Conservation (phyloP, 1,284 basidiomycete species). For the Chondrostereum purpureum region DNA sequence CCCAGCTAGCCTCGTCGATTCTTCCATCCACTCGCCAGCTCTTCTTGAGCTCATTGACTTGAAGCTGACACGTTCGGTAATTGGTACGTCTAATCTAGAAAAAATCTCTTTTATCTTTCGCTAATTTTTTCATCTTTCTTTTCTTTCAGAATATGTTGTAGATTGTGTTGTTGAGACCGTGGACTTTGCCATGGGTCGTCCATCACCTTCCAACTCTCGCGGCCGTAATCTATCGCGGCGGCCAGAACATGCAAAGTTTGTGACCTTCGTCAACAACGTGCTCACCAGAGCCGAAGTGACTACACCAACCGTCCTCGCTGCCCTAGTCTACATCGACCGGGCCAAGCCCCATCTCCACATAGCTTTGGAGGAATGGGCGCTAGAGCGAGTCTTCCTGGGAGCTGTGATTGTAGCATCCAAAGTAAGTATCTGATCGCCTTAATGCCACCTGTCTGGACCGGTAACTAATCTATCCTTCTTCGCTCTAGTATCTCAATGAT, state of each 20-base stretch:
- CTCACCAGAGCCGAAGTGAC: conserved; percentile 63
- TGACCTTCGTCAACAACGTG: conserved; percentile 56
- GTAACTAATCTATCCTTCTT: conserved; percentile 17
- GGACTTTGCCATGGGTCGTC: conserved; percentile 61
- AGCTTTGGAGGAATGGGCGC: conserved; percentile 72
- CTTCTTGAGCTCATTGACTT: conserved; percentile 58
- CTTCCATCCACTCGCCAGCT: conserved; percentile 51
- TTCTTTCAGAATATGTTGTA: conserved; percentile 54
- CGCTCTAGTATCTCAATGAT: conserved; percentile 59
- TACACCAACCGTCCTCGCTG: conserved; percentile 53
- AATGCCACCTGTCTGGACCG: conserved; percentile 7
- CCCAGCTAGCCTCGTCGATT: conserved; percentile 56
- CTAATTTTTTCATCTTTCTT: conserved; percentile 10
- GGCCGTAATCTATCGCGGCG: conserved; percentile 41
- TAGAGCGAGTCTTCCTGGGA: conserved; percentile 69
- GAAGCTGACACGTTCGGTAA: conserved; percentile 49
- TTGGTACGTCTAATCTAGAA: too few species aligned
- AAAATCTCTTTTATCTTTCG: not conserved
- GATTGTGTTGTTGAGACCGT: conserved; percentile 64
- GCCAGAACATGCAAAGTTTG: conserved; percentile 48
- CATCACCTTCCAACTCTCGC: conserved; percentile 41
- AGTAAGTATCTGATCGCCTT: conserved; percentile 34
- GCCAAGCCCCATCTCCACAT: conserved; percentile 70
- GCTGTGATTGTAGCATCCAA: conserved; percentile 68
- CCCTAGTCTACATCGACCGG: conserved; percentile 65